Conservation (phyloP, 2,329 filamentous ascomycete genomes). For the Lojkania enalia region DNA sequence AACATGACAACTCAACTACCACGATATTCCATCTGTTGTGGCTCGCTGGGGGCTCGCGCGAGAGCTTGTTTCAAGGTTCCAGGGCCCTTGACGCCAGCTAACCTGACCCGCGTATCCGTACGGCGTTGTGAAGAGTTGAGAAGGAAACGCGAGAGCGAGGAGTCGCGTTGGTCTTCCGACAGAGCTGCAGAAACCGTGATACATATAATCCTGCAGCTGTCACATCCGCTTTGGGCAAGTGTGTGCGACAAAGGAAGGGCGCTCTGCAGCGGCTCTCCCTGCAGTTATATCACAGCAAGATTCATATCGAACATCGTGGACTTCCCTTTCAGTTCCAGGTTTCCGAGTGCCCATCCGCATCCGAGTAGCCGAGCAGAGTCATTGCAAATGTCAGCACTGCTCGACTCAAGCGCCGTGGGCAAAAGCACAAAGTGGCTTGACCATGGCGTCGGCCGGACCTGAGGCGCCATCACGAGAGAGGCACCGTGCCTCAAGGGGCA, state of each 20-base stretch:
- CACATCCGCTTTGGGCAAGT: slow-evolving; percentile 8
- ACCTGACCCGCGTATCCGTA: too few species aligned
- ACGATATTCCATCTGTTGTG: too few species aligned
- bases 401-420: slow-evolving; percentile 7
- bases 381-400: slow-evolving; percentile 4
- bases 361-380: slow-evolving; percentile 1
- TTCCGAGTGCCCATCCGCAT: slow-evolving; percentile 1
- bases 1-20: too few species aligned
- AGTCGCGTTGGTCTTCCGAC: too few species aligned
- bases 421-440: background rate
- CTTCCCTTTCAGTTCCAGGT: background rate
- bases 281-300: slow-evolving; percentile 6
- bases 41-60: too few species aligned
- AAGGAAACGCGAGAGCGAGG: too few species aligned
- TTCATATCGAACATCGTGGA: slow-evolving; percentile 10
- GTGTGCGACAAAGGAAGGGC: background rate
- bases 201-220: slow-evolving; percentile 10
- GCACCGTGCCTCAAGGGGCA: slow-evolving; percentile 2
- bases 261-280: background rate
- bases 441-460: background rate
- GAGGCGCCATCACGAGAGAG: slow-evolving; percentile 5
- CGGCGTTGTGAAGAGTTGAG: too few species aligned
- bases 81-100: too few species aligned
- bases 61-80: too few species aligned
- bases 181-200: too few species aligned